Evolutionary conservation across 345 rosid species (phyloP), one percentile per base, ranked within the genome.

Genomic region (Gossypium ekmanianum): DNA sequence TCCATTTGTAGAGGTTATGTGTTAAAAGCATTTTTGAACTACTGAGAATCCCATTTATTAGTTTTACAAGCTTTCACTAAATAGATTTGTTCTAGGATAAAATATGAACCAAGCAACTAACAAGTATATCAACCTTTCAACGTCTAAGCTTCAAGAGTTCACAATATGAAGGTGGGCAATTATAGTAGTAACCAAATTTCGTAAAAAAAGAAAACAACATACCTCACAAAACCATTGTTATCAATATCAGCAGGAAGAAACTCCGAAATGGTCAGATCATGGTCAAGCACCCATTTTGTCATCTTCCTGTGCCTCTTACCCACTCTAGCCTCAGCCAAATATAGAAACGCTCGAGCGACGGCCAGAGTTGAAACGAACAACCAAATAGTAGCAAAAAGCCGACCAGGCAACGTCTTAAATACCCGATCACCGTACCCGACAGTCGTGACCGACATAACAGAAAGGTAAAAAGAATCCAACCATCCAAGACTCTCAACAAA

Each of bases 381-480:
- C 97, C 97, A 94, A 24, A 90, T 73, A 16, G 92, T 87, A 75
- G 98, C 96, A 74, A 94, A 89, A 69, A 92, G 73, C 48, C 96
- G 84, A 68, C 98, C 98, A 0, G 79, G 29, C 90, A 94, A 0
- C 0, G 97, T 88, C 68, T 54, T 71, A 81, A 90, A 91, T 4
- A 96, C 97, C 79, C 80, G 75, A 72, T 92, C 98, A 9, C 97
- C 96, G 55, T 90, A 94, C 17, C 98, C 98, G 64, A 94, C 96
- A 0, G 97, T 94, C 1, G 98, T 91, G 50, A 92, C 97, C 0
- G 97, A 94, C 98, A 94, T 94, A 78, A 93, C 97, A 13, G 97
- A 94, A 17, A 94, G 86, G 80, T 94, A 94, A 72, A 92, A 77
- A 1, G 96, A 86, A 83, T 94, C 98, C 72, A 94, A 77, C 98